A percentile compares a stretch with the other conserved stretches of the same genome.
These are phyloP conservation scores for Crassisporium funariophilum DNA, from an alignment of 768 basidiomycete genomes.

Conservation along the genomic window DNA sequence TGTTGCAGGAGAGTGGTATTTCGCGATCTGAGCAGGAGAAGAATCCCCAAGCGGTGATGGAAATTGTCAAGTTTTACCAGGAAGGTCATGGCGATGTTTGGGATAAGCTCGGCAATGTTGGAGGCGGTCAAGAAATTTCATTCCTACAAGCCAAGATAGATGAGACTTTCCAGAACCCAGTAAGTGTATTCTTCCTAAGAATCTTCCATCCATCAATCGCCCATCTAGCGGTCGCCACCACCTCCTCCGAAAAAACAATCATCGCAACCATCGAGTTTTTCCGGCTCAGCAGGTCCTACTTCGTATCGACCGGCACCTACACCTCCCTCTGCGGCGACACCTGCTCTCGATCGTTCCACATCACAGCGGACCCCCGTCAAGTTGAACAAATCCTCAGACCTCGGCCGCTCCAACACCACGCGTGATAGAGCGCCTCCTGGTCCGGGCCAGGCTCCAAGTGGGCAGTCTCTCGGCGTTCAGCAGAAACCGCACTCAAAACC, in stretches of 20 bases:
- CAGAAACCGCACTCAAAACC: conserved; percentile 42
- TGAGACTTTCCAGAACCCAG: conserved; percentile 57
- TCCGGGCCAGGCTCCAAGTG: conserved; percentile 27
- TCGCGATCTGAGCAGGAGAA: conserved; percentile 94
- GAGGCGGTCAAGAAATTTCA: conserved; percentile 21
- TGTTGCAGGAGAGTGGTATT: conserved; percentile 94
- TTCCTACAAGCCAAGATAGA: conserved; percentile 40
- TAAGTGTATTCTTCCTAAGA: conserved; percentile 36
- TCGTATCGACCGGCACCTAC: conserved; percentile 79
- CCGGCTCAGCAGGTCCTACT: conserved; percentile 44
- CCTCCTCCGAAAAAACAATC: conserved; percentile 49
- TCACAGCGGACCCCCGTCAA: conserved; percentile 78
- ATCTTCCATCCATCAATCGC: conserved; percentile 10
- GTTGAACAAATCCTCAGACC: conserved; percentile 46
- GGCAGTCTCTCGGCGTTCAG: conserved; percentile 26
- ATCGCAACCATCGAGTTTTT: conserved; percentile 25
- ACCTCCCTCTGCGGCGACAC: conserved; percentile 62
- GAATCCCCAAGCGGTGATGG: conserved; percentile 97
- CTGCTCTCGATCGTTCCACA: conserved; percentile 82
- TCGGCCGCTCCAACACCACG: conserved; percentile 71
- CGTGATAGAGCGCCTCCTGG: conserved; percentile 59
- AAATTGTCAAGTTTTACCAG: conserved; percentile 99
- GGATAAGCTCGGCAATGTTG: conserved; percentile 80
- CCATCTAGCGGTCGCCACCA: conserved; percentile 47
- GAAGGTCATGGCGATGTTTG: conserved; percentile 80